Evolutionary conservation across 169 alveolate species (phyloP), one percentile per base, ranked within the genome.

Genomic region (Cryptosporidium andersoni): DNA sequence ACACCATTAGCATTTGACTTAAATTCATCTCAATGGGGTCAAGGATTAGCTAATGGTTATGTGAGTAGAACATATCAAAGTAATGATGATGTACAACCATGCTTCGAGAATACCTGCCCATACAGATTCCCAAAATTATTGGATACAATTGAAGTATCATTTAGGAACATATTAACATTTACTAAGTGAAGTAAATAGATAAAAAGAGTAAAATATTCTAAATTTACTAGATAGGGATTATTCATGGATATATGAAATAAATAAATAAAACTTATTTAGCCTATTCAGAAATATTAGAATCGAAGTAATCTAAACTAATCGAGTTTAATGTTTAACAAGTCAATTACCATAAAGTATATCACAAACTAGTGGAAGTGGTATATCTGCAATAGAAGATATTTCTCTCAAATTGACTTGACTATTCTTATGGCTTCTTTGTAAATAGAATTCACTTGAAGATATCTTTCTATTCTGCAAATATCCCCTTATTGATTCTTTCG

Each of bases 331-430:
- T 34, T 34, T 68, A 36, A 4, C 39, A 58, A 74, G 6, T 25
- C 49, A 9, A 45, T 74, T 45, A 11, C 74, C 55, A 64, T 74
- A 74, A 16, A 74, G 55, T 47, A 74, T 74, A 25, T 74, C 85
- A 60, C 85, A 74, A 42, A 74, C 85, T 45, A 74, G 34, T 34
- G 85, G 85, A 74, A 74, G 68, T 25, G 85, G 85, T 37, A 74
- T 14, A 52, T 74, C 85, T 42, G 85, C 85, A 36, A 74, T 51
- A 25, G 85, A 68, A 60, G 60, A 58, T n/a, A 53, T 45, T 42
- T 42, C 60, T 5, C 60, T 62, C 4, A 58, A 34, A 12, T 34
- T 74, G 25, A 47, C 42, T 25, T 25, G 25, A 25, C 25, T 0
- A 25, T 25, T 25, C 25, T 25, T 25, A 25, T 25, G 25, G 25